phyloP scores from a whole-genome alignment of 2,329 filamentous ascomycete genomes.

The Pyrenochaeta sp. region DNA sequence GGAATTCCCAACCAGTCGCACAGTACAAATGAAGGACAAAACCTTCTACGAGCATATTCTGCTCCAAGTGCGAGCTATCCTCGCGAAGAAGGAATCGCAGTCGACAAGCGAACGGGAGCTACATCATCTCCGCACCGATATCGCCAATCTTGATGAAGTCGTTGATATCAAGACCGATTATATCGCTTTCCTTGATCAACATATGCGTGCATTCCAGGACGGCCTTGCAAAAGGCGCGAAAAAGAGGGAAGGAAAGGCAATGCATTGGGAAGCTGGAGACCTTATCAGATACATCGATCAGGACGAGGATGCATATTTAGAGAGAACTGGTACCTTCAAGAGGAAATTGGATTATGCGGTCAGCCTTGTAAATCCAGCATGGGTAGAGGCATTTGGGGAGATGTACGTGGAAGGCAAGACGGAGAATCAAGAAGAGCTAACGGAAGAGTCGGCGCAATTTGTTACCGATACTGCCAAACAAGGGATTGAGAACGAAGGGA shows the following conservation, averaged over 20 bases:
- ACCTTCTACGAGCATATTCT: background rate
- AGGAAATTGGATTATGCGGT: background rate
- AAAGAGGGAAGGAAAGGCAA: background rate
- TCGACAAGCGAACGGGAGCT: background rate
- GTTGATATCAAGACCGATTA: background rate
- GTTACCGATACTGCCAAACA: background rate
- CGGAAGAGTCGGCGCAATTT: background rate
- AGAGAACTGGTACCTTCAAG: background rate
- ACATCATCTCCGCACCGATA: background rate
- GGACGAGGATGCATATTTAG: background rate
- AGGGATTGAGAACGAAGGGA: background rate
- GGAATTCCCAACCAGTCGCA: background rate
- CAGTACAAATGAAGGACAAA: background rate
- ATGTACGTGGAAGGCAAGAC: background rate
- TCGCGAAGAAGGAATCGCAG: background rate
- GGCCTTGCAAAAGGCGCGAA: background rate
- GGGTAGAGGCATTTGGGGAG: background rate
- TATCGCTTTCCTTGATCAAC: background rate
- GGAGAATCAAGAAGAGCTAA: background rate
- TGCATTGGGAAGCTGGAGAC: background rate
- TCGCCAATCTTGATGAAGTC: background rate
- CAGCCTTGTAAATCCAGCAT: background rate
- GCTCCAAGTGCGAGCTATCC: background rate
- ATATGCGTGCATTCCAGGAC: background rate
- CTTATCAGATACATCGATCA: background rate